phyloP scores from a whole-genome alignment of 345 rosid genomes.

The Crucihimalaya himalaica region DNA sequence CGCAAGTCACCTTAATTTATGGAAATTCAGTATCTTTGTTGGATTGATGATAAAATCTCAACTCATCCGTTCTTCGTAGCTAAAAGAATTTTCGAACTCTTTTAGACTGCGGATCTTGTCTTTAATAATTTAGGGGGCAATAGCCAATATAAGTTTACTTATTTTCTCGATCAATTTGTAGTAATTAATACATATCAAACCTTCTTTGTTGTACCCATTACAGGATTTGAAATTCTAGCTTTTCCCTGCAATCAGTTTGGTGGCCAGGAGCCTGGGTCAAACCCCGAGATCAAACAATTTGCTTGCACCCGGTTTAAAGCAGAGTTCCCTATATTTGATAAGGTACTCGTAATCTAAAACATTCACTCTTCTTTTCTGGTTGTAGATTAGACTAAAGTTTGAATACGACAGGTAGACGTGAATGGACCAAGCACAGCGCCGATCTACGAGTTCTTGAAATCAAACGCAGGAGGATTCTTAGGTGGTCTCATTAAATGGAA shows the following conservation, averaged over 20 bases:
- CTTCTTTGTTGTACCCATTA: conserved; percentile 1
- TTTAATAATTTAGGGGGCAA: neutral
- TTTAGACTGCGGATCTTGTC: neutral
- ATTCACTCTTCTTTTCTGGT: neutral
- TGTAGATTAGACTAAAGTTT: neutral
- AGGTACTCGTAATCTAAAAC: conserved; percentile 43
- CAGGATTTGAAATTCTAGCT: conserved; percentile 89
- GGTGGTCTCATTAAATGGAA: conserved; percentile 92
- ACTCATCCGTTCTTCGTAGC: neutral
- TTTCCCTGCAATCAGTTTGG: conserved; percentile 96
- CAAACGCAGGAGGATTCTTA: conserved; percentile 77
- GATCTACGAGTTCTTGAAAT: conserved; percentile 79
- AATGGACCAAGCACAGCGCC: conserved; percentile 91
- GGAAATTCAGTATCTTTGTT: neutral
- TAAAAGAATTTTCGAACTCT: neutral
- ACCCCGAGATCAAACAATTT: conserved; percentile 71
- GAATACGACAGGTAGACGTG: conserved; percentile 69
- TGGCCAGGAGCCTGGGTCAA: conserved; percentile 85
- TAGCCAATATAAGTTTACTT: neutral
- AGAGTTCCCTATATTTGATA: conserved; percentile 90
- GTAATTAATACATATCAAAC: neutral
- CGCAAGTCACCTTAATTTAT: neutral
- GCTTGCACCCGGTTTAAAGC: conserved; percentile 91
- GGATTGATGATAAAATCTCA: neutral
- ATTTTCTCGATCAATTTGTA: neutral